Conservation (phyloP, 192 early-diverging fungal genomes). For the Mycoemilia scoparia region DNA sequence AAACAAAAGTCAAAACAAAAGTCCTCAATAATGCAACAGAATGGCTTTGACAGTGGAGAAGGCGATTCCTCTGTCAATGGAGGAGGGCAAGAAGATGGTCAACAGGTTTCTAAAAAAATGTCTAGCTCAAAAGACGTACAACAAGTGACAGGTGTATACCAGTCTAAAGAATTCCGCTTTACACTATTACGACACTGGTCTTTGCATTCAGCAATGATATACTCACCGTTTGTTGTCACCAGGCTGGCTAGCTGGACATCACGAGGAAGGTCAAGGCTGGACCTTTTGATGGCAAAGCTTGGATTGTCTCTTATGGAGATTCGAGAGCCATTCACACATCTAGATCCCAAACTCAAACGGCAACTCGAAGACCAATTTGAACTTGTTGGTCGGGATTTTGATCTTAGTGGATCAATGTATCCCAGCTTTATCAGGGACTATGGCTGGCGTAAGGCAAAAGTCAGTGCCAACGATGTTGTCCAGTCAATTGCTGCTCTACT, state of each 20-base stretch:
- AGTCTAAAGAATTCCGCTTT: constrained; percentile 63
- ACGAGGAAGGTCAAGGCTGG: constrained; percentile 56
- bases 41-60: constrained; percentile 9
- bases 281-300: constrained; percentile 74
- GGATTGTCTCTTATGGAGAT: constrained; percentile 74
- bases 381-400: constrained; percentile 56
- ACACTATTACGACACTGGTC: constrained; percentile 87
- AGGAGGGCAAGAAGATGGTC: neutral
- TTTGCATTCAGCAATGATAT: constrained; percentile 69
- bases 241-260: constrained; percentile 81
- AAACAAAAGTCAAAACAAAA: neutral
- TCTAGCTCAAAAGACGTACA: constrained; percentile 8
- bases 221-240: constrained; percentile 70
- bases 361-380: constrained; percentile 45
- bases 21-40: neutral
- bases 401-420: constrained; percentile 55
- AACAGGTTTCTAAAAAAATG: neutral
- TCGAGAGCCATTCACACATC: constrained; percentile 50
- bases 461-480: constrained; percentile 68
- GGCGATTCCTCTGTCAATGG: constrained; percentile 5
- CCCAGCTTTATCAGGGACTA: constrained; percentile 61
- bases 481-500: constrained; percentile 62
- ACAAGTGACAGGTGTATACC: constrained; percentile 7
- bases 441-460: constrained; percentile 39
- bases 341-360: constrained; percentile 58